phyloP scores from a whole-genome alignment of 2,329 filamentous ascomycete genomes.

The Harringtonia lauricola region DNA sequence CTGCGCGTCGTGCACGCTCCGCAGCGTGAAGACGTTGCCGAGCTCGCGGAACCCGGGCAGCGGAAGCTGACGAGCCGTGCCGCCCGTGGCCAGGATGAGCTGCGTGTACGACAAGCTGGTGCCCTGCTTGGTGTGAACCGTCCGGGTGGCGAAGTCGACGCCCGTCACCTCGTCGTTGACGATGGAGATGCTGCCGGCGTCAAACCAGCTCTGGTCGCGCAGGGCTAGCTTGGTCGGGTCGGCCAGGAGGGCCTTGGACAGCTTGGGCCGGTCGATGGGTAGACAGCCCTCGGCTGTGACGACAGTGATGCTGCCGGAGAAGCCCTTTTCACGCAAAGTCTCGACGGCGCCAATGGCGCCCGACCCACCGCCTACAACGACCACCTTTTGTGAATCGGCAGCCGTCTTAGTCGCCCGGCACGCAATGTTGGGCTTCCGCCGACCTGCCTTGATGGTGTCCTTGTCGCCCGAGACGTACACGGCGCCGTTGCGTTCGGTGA shows the following conservation, averaged over 20 bases:
- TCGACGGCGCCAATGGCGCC: slow-evolving; percentile 75
- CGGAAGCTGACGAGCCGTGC: slow-evolving; percentile 63
- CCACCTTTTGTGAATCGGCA: slow-evolving; percentile 48
- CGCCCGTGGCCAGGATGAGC: slow-evolving; percentile 82
- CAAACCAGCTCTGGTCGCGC: slow-evolving; percentile 70
- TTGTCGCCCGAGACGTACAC: slow-evolving; percentile 80
- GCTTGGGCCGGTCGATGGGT: slow-evolving; percentile 87
- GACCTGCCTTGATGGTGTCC: slow-evolving; percentile 62
- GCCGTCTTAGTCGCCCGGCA: slow-evolving; percentile 45
- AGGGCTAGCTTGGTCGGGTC: slow-evolving; percentile 70
- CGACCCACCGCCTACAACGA: slow-evolving; percentile 84
- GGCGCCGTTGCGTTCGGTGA: slow-evolving; percentile 69
- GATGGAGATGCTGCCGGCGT: slow-evolving; percentile 44
- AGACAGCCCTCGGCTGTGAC: slow-evolving; percentile 76
- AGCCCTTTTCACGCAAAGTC: slow-evolving; percentile 71
- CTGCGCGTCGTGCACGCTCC: slow-evolving; percentile 66
- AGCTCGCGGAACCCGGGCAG: slow-evolving; percentile 79
- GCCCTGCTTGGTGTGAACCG: slow-evolving; percentile 63
- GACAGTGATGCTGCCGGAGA: slow-evolving; percentile 67
- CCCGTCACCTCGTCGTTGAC: slow-evolving; percentile 54
- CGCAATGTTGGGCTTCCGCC: slow-evolving; percentile 62
- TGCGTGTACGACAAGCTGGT: slow-evolving; percentile 71
- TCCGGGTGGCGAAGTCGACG: slow-evolving; percentile 66
- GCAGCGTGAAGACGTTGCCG: slow-evolving; percentile 76
- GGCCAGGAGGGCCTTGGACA: slow-evolving; percentile 84